A percentile compares a stretch with the other conserved stretches of the same genome.
Conservation (phyloP, 1,139 yeast species). For the Diutina ranongensis region DNA sequence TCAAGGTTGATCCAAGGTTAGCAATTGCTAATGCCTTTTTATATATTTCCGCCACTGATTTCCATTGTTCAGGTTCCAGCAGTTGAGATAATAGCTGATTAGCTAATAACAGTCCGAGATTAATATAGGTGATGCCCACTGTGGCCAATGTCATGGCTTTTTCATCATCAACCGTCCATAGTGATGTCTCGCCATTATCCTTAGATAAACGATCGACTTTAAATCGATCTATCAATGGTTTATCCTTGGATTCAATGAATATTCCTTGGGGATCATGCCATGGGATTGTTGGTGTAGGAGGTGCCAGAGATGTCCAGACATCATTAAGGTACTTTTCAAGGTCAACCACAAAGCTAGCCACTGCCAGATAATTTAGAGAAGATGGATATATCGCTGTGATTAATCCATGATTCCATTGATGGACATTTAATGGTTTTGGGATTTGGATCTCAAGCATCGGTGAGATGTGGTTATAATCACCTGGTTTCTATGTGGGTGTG, state of each 20-base stretch:
- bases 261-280: not conserved
- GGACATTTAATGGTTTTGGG: not conserved
- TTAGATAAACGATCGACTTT: too few relatives aligned
- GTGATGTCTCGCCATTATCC: not conserved
- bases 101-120: not conserved
- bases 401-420: not conserved
- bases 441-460: too few relatives aligned
- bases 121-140: not conserved
- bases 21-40: constrained; percentile 1
- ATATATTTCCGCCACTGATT: not conserved
- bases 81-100: not conserved
- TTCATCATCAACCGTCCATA: not conserved
- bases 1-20: not conserved
- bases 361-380: not conserved
- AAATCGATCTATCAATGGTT: not conserved
- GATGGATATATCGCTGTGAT: not conserved
- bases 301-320: not conserved
- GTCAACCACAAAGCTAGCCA: not conserved
- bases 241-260: not conserved
- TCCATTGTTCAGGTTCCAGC: not conserved
- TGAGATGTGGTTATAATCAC: too few relatives aligned
- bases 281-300: not conserved
- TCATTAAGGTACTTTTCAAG: not conserved
- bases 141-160: not conserved
- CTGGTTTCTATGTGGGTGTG: too few relatives aligned